These are phyloP conservation scores for Myrica gale DNA, from an alignment of 306 rosid species.

Conservation along the genomic window DNA sequence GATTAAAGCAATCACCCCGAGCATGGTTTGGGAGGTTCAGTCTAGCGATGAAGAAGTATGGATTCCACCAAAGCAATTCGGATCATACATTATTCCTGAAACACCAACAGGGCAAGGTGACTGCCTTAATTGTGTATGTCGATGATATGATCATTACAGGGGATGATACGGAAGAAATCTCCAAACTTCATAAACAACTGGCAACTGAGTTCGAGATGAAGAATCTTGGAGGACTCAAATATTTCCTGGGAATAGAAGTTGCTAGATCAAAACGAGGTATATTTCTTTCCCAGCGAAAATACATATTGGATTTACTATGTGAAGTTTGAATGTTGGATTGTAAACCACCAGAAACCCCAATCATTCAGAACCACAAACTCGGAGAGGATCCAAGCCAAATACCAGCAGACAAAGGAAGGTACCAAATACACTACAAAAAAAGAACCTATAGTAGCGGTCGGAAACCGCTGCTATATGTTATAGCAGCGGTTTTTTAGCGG, in stretches of 20 bases:
- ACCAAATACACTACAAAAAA: too few species aligned
- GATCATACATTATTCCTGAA: background rate
- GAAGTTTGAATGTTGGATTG: background rate
- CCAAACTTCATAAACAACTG: background rate
- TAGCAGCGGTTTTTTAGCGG: too few species aligned
- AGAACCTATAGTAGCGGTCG: too few species aligned
- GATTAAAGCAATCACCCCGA: background rate
- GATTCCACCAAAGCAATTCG: background rate
- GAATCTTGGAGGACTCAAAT: background rate
- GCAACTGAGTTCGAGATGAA: slow-evolving; percentile 5
- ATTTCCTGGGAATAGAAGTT: too few species aligned
- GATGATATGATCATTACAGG: background rate
- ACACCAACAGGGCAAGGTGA: background rate
- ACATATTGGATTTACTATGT: background rate
- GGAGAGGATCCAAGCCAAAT: background rate
- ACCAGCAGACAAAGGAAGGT: background rate
- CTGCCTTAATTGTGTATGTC: background rate
- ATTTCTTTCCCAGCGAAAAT: background rate
- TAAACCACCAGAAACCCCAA: background rate
- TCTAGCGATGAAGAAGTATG: background rate
- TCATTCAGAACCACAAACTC: background rate
- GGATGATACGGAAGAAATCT: background rate
- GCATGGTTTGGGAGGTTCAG: background rate
- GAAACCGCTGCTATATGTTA: too few species aligned
- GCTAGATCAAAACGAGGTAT: background rate